A percentile compares a stretch with the other conserved stretches of the same genome.
Evolutionary conservation across 306 rosid species (phyloP).

Genomic region (cucumber (Cucumis sativus)): Cucumber_9930_V3 NC_026661.2:15813501-15814000

Average conservation of each 20-base stretch:
- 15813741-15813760: constrained; percentile 51
- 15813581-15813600: not conserved
- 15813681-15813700: not conserved
- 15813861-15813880: not conserved
- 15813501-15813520: not conserved
- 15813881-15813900: not conserved
- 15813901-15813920: not conserved
- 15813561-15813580: not conserved
- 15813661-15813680: not conserved
- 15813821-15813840: not conserved
- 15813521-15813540: not conserved
- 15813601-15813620: not conserved
- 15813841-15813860: not conserved
- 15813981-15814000: not conserved
- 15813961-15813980: not conserved
- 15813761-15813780: constrained; percentile 46
- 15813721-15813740: constrained; percentile 40
- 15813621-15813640: not conserved
- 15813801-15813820: not conserved
- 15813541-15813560: not conserved
- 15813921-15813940: not conserved
- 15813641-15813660: not conserved
- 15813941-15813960: not conserved
- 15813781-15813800: constrained; percentile 36
- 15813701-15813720: constrained; percentile 25